A percentile compares a stretch with the other conserved stretches of the same genome.
Conservation (phyloP, 805 yeast genomes). For the Wickerhamomyces bovis region DNA sequence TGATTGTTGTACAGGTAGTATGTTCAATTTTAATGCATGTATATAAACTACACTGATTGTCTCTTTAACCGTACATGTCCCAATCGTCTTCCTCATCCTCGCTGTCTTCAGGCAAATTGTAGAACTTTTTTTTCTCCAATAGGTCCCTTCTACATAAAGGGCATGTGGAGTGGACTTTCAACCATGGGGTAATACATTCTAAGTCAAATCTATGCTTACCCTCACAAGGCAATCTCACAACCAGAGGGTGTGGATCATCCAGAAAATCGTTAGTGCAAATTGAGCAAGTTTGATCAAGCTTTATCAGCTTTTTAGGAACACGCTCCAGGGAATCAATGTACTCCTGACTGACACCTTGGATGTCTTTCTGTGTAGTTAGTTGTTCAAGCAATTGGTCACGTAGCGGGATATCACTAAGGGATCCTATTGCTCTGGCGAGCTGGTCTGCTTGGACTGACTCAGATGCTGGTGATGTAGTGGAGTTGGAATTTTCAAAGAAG, state of each 20-base stretch:
- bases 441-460: slow-evolving; percentile 10
- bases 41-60: slow-evolving; percentile 1
- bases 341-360: slow-evolving; percentile 56
- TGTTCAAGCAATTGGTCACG: slow-evolving; percentile 23
- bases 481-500: slow-evolving; percentile 16
- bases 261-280: slow-evolving; percentile 73
- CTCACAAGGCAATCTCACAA: slow-evolving; percentile 67
- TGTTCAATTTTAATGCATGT: slow-evolving; percentile 8
- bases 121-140: slow-evolving; percentile 38
- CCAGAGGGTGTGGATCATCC: slow-evolving; percentile 71
- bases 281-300: slow-evolving; percentile 62
- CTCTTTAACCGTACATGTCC: slow-evolving; percentile 68
- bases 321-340: slow-evolving; percentile 76
- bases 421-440: slow-evolving; percentile 14
- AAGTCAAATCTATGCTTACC: slow-evolving; percentile 71
- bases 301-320: slow-evolving; percentile 40
- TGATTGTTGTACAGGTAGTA: not conserved
- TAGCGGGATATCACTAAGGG: slow-evolving; percentile 15
- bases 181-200: slow-evolving; percentile 91
- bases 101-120: slow-evolving; percentile 20
- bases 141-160: slow-evolving; percentile 83
- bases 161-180: slow-evolving; percentile 66
- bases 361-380: slow-evolving; percentile 17
- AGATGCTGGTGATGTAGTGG: slow-evolving; percentile 4
- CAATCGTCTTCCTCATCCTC: slow-evolving; percentile 52